A percentile compares a stretch with the other conserved stretches of the same genome.
These are phyloP conservation scores for Carex arenaria DNA, from an alignment of 202 grass and related monocot genomes.

Conservation along the genomic window DNA sequence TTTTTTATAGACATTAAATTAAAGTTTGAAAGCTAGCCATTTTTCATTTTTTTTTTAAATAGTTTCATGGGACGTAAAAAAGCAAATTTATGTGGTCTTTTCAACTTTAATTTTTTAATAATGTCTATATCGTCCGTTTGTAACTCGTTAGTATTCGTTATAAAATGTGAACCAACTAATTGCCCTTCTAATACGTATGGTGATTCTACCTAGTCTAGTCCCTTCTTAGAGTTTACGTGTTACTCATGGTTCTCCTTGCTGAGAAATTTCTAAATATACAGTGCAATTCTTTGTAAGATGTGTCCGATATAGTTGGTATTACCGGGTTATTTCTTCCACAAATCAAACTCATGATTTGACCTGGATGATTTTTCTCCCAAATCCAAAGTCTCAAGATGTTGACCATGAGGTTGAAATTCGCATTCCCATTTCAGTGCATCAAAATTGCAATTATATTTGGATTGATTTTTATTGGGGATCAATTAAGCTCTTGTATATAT, in stretches of 20 bases:
- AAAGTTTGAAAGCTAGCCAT: too few relatives aligned
- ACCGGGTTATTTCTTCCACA: slow-evolving; percentile 3
- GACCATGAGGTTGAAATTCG: background rate
- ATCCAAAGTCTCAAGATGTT: background rate
- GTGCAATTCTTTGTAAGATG: background rate
- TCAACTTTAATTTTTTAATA: background rate
- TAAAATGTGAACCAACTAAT: background rate
- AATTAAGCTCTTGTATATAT: too few relatives aligned
- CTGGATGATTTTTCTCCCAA: background rate
- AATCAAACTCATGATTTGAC: background rate
- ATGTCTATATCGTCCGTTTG: background rate
- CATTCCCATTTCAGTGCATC: background rate
- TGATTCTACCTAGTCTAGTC: background rate
- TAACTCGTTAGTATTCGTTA: background rate
- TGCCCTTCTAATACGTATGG: background rate
- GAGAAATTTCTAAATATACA: background rate
- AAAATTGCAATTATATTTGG: background rate
- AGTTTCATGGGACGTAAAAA: background rate
- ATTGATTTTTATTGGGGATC: too few relatives aligned
- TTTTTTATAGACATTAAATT: too few relatives aligned
- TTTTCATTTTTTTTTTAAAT: too few relatives aligned
- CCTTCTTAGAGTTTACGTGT: background rate
- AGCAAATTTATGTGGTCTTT: background rate
- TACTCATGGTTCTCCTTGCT: background rate
- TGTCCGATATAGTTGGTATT: background rate